Conservation (phyloP, 2,329 filamentous ascomycete genomes). For the Trichocomaceae sp. region DNA sequence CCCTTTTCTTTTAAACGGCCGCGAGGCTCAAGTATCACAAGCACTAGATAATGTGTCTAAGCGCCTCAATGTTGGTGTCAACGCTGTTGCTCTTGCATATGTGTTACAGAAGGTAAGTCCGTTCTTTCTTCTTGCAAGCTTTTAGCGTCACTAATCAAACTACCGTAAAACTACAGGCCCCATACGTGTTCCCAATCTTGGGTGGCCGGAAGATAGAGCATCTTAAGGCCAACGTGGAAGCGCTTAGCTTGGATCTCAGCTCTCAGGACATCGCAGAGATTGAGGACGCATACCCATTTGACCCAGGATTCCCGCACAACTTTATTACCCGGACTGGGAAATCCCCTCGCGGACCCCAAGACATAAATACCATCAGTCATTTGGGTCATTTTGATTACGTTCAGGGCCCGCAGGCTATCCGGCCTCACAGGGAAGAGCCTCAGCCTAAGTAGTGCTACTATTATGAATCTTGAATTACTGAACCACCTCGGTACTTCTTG, state of each 20-base stretch:
- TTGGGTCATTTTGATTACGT: slow-evolving; percentile 11
- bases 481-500: no score
- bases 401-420: not conserved
- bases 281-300: slow-evolving; percentile 48
- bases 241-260: slow-evolving; percentile 45
- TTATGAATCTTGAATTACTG: no score
- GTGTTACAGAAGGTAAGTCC: slow-evolving; percentile 31
- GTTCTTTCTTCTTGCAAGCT: no score
- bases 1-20: not conserved
- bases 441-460: no score
- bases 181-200: slow-evolving; percentile 50
- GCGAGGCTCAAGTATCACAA: slow-evolving; percentile 5
- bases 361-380: not conserved
- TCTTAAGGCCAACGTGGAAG: slow-evolving; percentile 50
- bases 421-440: slow-evolving; percentile 18
- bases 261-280: slow-evolving; percentile 51
- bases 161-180: slow-evolving; percentile 17
- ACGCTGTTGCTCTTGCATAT: slow-evolving; percentile 18
- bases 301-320: slow-evolving; percentile 31
- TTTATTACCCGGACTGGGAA: not conserved
- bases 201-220: slow-evolving; percentile 50
- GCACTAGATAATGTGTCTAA: slow-evolving; percentile 15
- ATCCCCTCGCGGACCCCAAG: not conserved
- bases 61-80: slow-evolving; percentile 19
- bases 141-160: no score